Evolutionary conservation across 1,284 basidiomycete species (phyloP), one percentile per base, ranked within the genome.

Genomic region (Coniferiporia sulphurascens): DNA sequence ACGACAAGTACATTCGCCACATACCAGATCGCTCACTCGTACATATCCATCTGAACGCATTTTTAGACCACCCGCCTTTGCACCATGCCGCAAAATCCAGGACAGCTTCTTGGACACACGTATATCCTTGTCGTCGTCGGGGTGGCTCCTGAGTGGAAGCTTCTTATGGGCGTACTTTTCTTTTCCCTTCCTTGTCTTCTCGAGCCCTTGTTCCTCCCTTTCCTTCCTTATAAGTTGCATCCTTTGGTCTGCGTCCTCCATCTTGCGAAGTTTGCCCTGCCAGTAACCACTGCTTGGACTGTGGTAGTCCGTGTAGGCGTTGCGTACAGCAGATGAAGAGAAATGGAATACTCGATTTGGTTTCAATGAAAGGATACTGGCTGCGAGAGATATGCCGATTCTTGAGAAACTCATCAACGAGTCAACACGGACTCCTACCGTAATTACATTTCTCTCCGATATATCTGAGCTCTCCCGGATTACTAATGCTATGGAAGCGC

Each of bases 81-180:
- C 87, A 1, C 85, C 86, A 67, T 92, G 88, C 6, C 89, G 79
- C 9, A 91, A 76, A 45, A 91, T 77, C 70, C 84, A 88, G 0
- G 87, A 80, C 4, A 91, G 73, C 0, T 81, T 79, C 67, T 87
- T 87, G 21, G 84, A 86, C 36, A 84, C 59, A 5, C 61, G 63
- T 6, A 61, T 55, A 22, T 64, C 64, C 32, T 46, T 35, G 21
- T 58, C 46, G 35, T 63, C 62, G 35, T 53, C 56, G 13, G 36
- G 53, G 10, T 51, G 35, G 19, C 61, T 58, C 44, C 58, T 55
- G 12, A 62, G 22, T 10, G 32, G 27, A 19, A 35, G 44, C 8
- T 58, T 57, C 43, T 57, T 57, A 38, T 51, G 49, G 8, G 36
- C 35, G n/a, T 43, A 34, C 35, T 35, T 49, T 12, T n/a, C 32